phyloP scores from a whole-genome alignment of 2,329 filamentous ascomycete genomes.

The Trichophyton benhamiae region DNA sequence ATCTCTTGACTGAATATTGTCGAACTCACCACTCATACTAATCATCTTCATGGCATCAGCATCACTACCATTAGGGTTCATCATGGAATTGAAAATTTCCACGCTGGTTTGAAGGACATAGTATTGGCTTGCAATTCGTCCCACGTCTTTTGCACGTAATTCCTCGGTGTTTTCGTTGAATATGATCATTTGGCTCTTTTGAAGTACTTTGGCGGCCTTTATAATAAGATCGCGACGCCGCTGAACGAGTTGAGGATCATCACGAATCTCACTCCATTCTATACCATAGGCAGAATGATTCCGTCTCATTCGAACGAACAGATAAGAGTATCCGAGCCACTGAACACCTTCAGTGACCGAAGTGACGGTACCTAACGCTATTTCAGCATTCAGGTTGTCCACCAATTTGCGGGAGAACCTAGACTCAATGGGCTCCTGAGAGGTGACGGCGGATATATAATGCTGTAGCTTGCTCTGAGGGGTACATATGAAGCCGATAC shows the following conservation, averaged over 20 bases:
- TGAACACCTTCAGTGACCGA: constrained; percentile 87
- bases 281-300: constrained; percentile 90
- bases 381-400: constrained; percentile 93
- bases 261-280: constrained; percentile 77
- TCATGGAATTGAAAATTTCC: constrained; percentile 92
- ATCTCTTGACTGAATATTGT: constrained; percentile 88
- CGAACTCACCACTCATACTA: constrained; percentile 93
- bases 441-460: constrained; percentile 83
- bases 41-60: constrained; percentile 94
- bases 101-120: constrained; percentile 91
- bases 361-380: constrained; percentile 85
- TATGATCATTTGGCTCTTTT: constrained; percentile 96
- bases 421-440: constrained; percentile 96
- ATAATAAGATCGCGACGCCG: constrained; percentile 75
- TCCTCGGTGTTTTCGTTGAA: constrained; percentile 94
- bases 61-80: constrained; percentile 73
- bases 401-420: constrained; percentile 86
- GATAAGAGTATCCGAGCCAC: constrained; percentile 95
- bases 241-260: constrained; percentile 80
- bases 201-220: constrained; percentile 72
- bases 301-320: constrained; percentile 91
- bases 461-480: constrained; percentile 87
- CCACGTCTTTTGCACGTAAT: constrained; percentile 84
- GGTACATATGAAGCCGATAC: constrained; percentile 96
- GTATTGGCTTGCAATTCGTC: constrained; percentile 91